Evolutionary conservation across 2,329 filamentous ascomycete species (phyloP).

Genomic region (Stenocarpella maydis): DNA sequence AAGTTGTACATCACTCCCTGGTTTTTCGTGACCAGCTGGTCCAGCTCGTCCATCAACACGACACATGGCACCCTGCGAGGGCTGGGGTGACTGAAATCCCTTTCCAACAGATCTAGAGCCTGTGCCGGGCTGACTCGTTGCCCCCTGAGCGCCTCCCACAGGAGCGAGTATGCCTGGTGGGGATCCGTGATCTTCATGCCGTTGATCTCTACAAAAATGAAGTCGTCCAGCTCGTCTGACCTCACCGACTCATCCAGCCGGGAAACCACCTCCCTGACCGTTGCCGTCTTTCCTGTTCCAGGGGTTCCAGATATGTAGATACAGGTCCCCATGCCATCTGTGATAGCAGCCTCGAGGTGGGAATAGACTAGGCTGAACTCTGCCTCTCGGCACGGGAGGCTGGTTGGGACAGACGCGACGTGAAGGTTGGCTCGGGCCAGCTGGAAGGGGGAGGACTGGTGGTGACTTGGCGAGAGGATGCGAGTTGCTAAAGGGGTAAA

Average conservation of each 20-base stretch:
- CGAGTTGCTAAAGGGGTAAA: constrained; percentile 96
- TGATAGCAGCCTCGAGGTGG: constrained; percentile 92
- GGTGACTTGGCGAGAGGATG: constrained; percentile 76
- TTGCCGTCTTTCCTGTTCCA: constrained; percentile 96
- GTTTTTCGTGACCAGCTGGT: constrained; percentile 96
- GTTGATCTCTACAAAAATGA: constrained; percentile 99
- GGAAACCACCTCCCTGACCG: constrained; percentile 91
- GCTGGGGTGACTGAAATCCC: constrained; percentile 91
- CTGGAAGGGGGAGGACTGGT: constrained; percentile 87
- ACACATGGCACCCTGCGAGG: constrained; percentile 93
- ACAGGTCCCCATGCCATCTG: constrained; percentile 90
- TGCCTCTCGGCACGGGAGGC: constrained; percentile 87
- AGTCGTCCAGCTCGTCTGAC: constrained; percentile 93
- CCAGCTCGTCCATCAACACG: constrained; percentile 97
- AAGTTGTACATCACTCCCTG: constrained; percentile 99
- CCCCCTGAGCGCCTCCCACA: constrained; percentile 96
- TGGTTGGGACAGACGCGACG: constrained; percentile 89
- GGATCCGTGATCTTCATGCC: constrained; percentile 99
- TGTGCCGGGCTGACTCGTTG: constrained; percentile 92
- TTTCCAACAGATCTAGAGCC: constrained; percentile 87
- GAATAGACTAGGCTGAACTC: constrained; percentile 94
- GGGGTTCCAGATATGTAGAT: constrained; percentile 99
- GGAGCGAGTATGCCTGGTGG: constrained; percentile 91
- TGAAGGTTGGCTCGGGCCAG: constrained; percentile 88
- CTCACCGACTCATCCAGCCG: constrained; percentile 88